These are phyloP conservation scores for Backusella morwellensis DNA, from an alignment of 192 early-diverging fungal species.

Conservation along the genomic window DNA sequence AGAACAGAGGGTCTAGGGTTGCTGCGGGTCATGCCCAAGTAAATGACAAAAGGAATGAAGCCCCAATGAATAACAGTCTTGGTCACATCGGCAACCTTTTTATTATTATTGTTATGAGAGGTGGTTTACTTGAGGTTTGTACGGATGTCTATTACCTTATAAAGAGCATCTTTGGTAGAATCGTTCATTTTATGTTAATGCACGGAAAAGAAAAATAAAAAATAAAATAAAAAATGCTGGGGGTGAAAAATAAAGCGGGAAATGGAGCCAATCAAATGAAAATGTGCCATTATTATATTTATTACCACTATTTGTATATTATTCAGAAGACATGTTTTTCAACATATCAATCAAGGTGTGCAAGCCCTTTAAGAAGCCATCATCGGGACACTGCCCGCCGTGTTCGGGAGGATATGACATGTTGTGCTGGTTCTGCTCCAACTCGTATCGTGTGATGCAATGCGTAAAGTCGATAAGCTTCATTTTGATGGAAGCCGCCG, in stretches of 20 bases:
- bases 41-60: slow-evolving; percentile 60
- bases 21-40: slow-evolving; percentile 48
- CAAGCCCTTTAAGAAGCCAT: slow-evolving; percentile 77
- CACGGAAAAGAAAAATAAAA: not conserved
- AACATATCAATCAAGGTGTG: slow-evolving; percentile 67
- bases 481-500: slow-evolving; percentile 58
- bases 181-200: slow-evolving; percentile 39
- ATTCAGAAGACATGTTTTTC: slow-evolving; percentile 50
- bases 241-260: not conserved
- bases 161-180: slow-evolving; percentile 51
- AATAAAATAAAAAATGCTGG: not conserved
- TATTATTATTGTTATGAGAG: not conserved
- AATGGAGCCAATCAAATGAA: too few relatives aligned
- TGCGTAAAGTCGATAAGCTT: slow-evolving; percentile 96
- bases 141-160: slow-evolving; percentile 31
- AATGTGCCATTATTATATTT: too few relatives aligned
- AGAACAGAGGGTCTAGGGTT: slow-evolving; percentile 37
- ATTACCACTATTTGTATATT: not conserved
- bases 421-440: slow-evolving; percentile 20
- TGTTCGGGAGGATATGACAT: slow-evolving; percentile 45
- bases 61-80: slow-evolving; percentile 61
- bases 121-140: not conserved
- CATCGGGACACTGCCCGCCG: slow-evolving; percentile 58
- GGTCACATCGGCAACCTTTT: slow-evolving; percentile 43
- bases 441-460: slow-evolving; percentile 59